A percentile compares a stretch with the other conserved stretches of the same genome.
These are phyloP conservation scores for Mrakiaceae sp. DNA, from an alignment of 1,284 basidiomycete species.

Conservation along the genomic window DNA sequence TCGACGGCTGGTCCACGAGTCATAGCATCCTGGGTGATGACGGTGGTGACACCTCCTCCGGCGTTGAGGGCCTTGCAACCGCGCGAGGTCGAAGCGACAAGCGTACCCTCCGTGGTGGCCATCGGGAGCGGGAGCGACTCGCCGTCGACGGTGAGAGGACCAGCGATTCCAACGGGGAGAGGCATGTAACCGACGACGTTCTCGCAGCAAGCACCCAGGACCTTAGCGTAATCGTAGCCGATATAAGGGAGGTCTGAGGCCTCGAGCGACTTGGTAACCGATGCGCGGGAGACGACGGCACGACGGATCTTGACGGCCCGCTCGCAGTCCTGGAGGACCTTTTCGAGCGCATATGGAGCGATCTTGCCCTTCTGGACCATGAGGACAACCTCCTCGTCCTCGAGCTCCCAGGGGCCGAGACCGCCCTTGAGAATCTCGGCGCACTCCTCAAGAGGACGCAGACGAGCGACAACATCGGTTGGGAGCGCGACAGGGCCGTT, in stretches of 20 bases:
- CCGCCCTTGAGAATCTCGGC: conserved; percentile 78
- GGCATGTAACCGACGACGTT: conserved; percentile 98
- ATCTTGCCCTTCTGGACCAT: conserved; percentile 89
- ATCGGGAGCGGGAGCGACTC: conserved; percentile 83
- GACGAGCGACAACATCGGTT: neutral
- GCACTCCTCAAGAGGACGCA: conserved; percentile 56
- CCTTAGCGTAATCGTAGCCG: conserved; percentile 85
- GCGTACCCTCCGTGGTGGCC: conserved; percentile 97
- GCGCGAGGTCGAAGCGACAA: conserved; percentile 93
- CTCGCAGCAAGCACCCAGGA: conserved; percentile 96
- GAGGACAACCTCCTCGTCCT: conserved; percentile 85
- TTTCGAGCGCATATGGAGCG: conserved; percentile 86
- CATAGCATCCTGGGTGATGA: conserved; percentile 90
- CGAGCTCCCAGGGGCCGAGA: conserved; percentile 49
- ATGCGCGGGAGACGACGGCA: conserved; percentile 83
- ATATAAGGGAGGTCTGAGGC: conserved; percentile 67
- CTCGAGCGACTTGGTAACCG: conserved; percentile 75
- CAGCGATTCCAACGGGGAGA: conserved; percentile 89
- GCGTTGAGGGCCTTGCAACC: conserved; percentile 97
- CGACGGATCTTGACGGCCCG: conserved; percentile 79
- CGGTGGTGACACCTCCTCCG: conserved; percentile 88
- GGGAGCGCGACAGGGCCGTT: conserved; percentile 10
- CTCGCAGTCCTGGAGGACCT: conserved; percentile 74
- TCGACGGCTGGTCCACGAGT: conserved; percentile 96
- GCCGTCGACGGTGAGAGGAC: conserved; percentile 87